A percentile compares a stretch with the other conserved stretches of the same genome.
Conservation (phyloP, 2,329 filamentous ascomycete genomes). For the Beauveria pseudobassiana region DNA sequence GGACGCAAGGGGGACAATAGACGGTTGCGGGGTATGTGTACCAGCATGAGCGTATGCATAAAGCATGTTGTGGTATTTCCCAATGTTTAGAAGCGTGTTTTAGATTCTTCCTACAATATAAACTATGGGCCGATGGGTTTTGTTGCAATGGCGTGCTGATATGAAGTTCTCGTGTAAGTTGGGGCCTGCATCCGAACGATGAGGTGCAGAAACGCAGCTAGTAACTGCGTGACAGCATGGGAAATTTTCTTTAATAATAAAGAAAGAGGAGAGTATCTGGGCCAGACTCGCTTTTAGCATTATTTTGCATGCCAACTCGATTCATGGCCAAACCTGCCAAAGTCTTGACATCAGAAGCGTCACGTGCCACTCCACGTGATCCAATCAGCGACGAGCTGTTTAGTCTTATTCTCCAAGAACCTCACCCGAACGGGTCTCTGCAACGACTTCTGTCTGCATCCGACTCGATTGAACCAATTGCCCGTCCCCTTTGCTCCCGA, state of each 20-base stretch:
- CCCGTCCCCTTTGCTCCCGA: neutral
- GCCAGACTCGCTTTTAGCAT: too few species aligned
- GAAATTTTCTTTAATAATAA: too few species aligned
- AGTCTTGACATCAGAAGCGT: neutral
- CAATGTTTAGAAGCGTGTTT: neutral
- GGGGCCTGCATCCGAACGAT: too few species aligned
- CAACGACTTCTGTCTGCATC: neutral
- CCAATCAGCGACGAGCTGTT: constrained; percentile 14
- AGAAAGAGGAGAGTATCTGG: too few species aligned
- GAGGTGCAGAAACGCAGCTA: too few species aligned
- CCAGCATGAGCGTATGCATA: neutral
- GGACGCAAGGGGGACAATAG: constrained; percentile 2
- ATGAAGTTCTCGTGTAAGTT: too few species aligned
- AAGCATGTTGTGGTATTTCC: neutral
- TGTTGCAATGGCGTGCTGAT: too few species aligned
- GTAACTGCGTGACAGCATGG: too few species aligned
- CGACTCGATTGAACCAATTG: neutral
- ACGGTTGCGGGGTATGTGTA: neutral
- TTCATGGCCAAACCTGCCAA: neutral
- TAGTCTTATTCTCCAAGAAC: constrained; percentile 7
- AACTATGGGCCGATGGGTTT: too few species aligned
- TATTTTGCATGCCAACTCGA: neutral
- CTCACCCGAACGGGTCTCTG: neutral
- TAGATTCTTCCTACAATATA: neutral
- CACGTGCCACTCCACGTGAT: constrained; percentile 19